These are phyloP conservation scores for Neurospora sp. DNA, from an alignment of 2,329 filamentous ascomycete species.

Conservation along the genomic window DNA sequence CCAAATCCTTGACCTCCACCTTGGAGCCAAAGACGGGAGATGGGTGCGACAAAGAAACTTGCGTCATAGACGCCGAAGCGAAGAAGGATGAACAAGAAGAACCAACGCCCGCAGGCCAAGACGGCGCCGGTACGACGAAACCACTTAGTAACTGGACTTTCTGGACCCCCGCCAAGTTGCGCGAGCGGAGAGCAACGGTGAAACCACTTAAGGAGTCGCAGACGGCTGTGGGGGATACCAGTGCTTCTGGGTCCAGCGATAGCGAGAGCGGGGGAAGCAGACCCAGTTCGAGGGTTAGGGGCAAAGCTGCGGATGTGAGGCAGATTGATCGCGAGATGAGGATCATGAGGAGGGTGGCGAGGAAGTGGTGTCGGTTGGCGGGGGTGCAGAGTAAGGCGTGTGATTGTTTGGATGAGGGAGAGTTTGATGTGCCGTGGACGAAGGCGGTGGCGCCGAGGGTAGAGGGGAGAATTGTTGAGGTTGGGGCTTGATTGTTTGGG, in stretches of 20 bases:
- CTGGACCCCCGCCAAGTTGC: conserved; percentile 27
- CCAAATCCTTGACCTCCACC: neutral
- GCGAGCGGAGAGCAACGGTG: conserved; percentile 23
- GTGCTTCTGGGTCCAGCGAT: conserved; percentile 19
- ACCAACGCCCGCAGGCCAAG: neutral
- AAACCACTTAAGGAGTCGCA: conserved; percentile 27
- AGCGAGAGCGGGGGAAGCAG: conserved; percentile 16
- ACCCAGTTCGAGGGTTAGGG: neutral
- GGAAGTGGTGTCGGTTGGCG: conserved; percentile 63
- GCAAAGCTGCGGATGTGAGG: conserved; percentile 27
- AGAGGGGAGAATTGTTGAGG: conserved; percentile 62
- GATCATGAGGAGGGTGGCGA: conserved; percentile 58
- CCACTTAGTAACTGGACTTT: conserved; percentile 23
- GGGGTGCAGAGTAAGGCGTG: conserved; percentile 46
- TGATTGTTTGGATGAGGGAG: conserved; percentile 48
- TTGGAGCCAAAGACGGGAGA: neutral
- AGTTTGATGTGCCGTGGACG: conserved; percentile 64
- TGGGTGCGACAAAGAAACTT: neutral
- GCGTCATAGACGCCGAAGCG: neutral
- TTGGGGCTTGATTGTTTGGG: conserved; percentile 13
- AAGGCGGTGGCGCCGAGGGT: conserved; percentile 66
- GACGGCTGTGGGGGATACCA: neutral
- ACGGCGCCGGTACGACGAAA: neutral
- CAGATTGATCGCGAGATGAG: conserved; percentile 46
- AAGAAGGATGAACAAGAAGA: neutral